Percentiles rank a stretch among this genome's conserved stretches.
These are phyloP conservation scores for Hagleromyces aurorensis DNA, from an alignment of 805 yeast species.

Conservation along the genomic window DNA sequence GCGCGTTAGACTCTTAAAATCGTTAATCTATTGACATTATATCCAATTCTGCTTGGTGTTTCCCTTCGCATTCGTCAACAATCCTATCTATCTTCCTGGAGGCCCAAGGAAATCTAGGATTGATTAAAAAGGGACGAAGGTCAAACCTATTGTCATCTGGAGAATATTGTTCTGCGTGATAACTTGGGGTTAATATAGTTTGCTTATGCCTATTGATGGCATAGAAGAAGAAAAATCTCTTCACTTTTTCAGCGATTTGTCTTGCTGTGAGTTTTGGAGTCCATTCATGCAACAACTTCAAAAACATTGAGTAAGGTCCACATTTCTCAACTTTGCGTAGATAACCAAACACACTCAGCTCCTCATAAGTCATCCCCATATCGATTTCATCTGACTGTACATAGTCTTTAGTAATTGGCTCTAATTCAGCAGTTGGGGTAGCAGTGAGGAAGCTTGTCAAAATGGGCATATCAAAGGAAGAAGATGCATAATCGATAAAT, in stretches of 20 bases:
- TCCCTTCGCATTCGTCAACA: slow-evolving; percentile 50
- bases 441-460: slow-evolving; percentile 76
- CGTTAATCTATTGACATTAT: slow-evolving; percentile 29
- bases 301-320: slow-evolving; percentile 94
- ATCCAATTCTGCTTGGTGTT: slow-evolving; percentile 17
- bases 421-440: slow-evolving; percentile 96
- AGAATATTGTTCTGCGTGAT: slow-evolving; percentile 96
- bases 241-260: slow-evolving; percentile 86
- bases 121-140: slow-evolving; percentile 87
- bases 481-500: slow-evolving; percentile 75
- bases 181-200: slow-evolving; percentile 95
- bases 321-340: slow-evolving; percentile 87
- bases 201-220: slow-evolving; percentile 95
- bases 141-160: slow-evolving; percentile 98
- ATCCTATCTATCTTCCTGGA: slow-evolving; percentile 78
- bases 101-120: slow-evolving; percentile 87
- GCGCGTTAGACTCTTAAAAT: too few species aligned
- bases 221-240: slow-evolving; percentile 84
- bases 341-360: slow-evolving; percentile 82
- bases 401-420: slow-evolving; percentile 86
- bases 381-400: slow-evolving; percentile 96
- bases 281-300: slow-evolving; percentile 89
- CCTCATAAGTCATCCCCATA: slow-evolving; percentile 98
- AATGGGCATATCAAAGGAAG: slow-evolving; percentile 65
- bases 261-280: slow-evolving; percentile 74